A percentile compares a stretch with the other conserved stretches of the same genome.
phyloP scores from a whole-genome alignment of 2,329 filamentous ascomycete species.

The Colletotrichum filicis region DNA sequence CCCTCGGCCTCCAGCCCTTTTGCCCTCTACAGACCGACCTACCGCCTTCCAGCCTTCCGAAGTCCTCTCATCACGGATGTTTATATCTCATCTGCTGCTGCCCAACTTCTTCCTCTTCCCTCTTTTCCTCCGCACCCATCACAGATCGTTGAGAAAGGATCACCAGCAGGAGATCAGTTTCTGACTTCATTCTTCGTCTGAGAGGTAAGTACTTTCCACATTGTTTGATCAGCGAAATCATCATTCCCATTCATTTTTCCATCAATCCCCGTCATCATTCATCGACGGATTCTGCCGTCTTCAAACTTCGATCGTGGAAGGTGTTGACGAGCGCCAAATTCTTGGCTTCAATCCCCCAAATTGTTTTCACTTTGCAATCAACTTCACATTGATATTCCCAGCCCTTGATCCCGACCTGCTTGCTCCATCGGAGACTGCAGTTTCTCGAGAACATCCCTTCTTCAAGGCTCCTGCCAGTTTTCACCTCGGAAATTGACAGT shows the following conservation, averaged over 20 bases:
- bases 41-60: background rate
- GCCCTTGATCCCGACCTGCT: background rate
- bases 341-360: background rate
- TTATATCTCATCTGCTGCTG: background rate
- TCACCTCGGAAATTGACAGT: background rate
- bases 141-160: background rate
- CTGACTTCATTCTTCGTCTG: background rate
- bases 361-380: background rate
- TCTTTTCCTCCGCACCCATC: background rate
- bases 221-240: no score
- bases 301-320: no score
- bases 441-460: background rate
- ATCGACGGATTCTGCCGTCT: background rate
- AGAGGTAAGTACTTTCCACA: conserved; percentile 3
- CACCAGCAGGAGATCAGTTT: background rate
- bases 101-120: background rate
- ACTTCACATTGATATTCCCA: background rate
- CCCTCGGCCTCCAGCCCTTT: background rate
- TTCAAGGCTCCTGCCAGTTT: background rate
- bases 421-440: background rate
- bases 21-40: background rate
- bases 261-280: background rate
- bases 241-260: background rate
- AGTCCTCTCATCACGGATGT: background rate
- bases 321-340: background rate